Evolutionary conservation across 2,329 filamentous ascomycete genomes (phyloP).

Genomic region (Cytospora paraplurivora): DNA sequence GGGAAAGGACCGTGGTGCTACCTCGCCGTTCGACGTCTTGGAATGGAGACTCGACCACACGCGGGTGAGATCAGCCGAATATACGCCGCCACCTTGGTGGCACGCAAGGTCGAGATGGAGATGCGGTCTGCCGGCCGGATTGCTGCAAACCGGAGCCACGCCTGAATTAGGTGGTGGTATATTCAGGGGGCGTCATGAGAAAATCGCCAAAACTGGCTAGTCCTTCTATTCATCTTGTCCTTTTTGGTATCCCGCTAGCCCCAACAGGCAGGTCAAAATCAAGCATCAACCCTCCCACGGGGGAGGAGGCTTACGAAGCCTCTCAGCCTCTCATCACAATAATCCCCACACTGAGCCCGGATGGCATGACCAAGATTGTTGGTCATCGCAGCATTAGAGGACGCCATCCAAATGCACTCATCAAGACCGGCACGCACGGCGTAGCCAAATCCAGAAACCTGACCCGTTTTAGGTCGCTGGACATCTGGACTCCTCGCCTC

Average conservation of each 20-base stretch:
- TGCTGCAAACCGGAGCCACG: not conserved
- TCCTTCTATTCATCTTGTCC: not conserved
- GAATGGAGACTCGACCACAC: slow-evolving; percentile 7
- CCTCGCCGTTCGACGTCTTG: not conserved
- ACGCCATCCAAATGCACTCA: not conserved
- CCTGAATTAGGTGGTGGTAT: not conserved
- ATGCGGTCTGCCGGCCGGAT: not conserved
- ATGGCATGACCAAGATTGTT: not conserved
- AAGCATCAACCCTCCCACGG: not conserved
- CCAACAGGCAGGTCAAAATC: not conserved
- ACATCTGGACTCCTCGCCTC: too few relatives aligned
- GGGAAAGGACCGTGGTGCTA: slow-evolving; percentile 15
- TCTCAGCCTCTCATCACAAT: not conserved
- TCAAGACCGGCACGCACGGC: not conserved
- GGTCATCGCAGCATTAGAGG: not conserved
- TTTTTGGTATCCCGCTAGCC: not conserved
- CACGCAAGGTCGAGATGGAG: not conserved
- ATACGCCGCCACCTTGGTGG: not conserved
- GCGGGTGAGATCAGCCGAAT: slow-evolving; percentile 1
- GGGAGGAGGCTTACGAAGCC: not conserved
- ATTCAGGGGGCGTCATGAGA: not conserved
- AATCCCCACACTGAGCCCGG: not conserved
- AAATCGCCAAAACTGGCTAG: not conserved
- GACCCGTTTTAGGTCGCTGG: too few relatives aligned
- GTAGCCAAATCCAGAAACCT: not conserved